A percentile compares a stretch with the other conserved stretches of the same genome.
Conservation (phyloP, 2,329 filamentous ascomycete species). For the Emericellopsis cladophorae region DNA sequence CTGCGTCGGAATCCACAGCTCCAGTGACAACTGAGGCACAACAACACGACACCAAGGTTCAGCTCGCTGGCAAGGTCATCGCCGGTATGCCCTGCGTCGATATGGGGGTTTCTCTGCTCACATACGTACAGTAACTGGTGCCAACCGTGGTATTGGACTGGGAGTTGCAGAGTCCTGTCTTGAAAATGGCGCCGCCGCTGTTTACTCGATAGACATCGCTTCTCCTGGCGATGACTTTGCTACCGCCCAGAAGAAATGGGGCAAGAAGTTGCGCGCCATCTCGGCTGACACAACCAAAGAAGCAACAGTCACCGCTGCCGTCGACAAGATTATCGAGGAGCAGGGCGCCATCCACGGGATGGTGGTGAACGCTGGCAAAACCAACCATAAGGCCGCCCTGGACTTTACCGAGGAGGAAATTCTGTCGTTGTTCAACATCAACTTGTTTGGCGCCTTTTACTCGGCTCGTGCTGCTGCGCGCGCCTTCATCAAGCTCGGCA, state of each 20-base stretch:
- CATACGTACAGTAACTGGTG: not conserved
- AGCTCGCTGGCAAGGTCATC: not conserved
- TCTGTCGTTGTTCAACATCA: constrained; percentile 11
- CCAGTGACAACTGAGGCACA: not conserved
- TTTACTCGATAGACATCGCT: constrained; percentile 5
- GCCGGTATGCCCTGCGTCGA: not conserved
- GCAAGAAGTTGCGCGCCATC: constrained; percentile 23
- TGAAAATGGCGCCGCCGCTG: constrained; percentile 10
- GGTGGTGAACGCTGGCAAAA: constrained; percentile 35
- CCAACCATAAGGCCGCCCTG: constrained; percentile 35
- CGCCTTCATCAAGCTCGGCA: constrained; percentile 19
- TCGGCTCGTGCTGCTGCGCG: constrained; percentile 29
- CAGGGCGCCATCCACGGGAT: constrained; percentile 32
- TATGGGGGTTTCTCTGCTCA: not conserved
- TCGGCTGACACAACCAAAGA: constrained; percentile 34
- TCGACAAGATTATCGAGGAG: constrained; percentile 29
- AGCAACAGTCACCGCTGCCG: constrained; percentile 24
- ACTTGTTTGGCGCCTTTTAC: constrained; percentile 28
- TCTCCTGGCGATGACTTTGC: constrained; percentile 6
- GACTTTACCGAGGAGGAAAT: constrained; percentile 19
- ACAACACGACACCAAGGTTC: not conserved
- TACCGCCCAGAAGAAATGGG: constrained; percentile 13
- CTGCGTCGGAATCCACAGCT: not conserved
- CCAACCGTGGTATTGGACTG: constrained; percentile 2
- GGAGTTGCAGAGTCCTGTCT: constrained; percentile 2